Evolutionary conservation across 2,329 filamentous ascomycete genomes (phyloP).

Genomic region (Cladosporium phlei): DNA sequence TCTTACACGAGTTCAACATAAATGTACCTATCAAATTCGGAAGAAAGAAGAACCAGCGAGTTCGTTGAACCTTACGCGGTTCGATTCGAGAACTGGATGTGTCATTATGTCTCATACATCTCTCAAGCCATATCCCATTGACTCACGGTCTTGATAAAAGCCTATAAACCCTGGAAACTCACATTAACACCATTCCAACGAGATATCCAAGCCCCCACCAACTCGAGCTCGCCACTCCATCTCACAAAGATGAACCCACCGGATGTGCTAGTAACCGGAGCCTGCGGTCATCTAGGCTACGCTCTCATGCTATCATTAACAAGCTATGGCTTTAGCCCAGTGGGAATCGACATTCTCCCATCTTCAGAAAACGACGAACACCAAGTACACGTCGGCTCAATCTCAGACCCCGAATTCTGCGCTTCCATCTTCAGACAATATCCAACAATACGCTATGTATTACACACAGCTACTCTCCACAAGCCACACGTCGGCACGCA

Average conservation of each 20-base stretch:
- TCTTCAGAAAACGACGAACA: constrained; percentile 7
- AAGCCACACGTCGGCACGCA: constrained; percentile 21
- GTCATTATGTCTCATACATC: no score
- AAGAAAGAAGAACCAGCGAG: no score
- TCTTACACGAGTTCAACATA: no score
- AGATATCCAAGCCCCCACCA: no score
- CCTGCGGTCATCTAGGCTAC: constrained; percentile 19
- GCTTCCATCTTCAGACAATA: constrained; percentile 6
- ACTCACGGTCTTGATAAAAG: no score
- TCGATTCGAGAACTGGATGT: no score
- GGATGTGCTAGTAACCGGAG: constrained; percentile 18
- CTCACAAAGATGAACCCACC: constrained; percentile 10
- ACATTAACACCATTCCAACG: no score
- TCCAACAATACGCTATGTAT: constrained; percentile 15
- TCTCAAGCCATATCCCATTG: no score
- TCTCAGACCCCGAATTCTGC: constrained; percentile 15
- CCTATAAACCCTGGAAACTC: no score
- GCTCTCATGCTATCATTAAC: constrained; percentile 19
- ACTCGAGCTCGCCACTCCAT: no score
- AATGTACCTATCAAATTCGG: no score
- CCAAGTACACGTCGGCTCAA: constrained; percentile 12
- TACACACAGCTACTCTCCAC: constrained; percentile 20
- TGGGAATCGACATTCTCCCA: constrained; percentile 19
- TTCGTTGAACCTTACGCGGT: no score
- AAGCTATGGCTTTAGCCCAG: constrained; percentile 11